Conservation (phyloP, 306 rosid genomes). For the Ziziphus jujuba region DNA sequence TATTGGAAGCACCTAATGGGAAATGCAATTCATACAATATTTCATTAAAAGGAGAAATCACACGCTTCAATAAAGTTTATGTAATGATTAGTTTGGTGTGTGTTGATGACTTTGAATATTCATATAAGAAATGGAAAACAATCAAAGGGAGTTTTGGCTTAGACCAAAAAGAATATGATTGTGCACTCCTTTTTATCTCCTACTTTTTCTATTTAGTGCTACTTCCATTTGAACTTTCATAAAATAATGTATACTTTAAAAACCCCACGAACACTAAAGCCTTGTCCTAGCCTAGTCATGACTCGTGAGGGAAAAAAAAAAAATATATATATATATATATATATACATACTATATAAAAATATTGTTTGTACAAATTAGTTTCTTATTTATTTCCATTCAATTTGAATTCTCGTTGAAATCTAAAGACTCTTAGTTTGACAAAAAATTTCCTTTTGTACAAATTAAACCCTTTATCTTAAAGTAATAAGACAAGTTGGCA, state of each 20-base stretch:
- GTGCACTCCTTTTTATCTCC: slow-evolving; percentile 19
- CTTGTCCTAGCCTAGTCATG: slow-evolving; percentile 20
- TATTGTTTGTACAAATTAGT: neutral
- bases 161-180: slow-evolving; percentile 2
- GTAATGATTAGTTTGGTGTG: slow-evolving; percentile 27
- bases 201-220: slow-evolving; percentile 21
- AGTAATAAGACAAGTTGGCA: slow-evolving; percentile 34
- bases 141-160: slow-evolving; percentile 7
- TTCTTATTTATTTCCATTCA: slow-evolving; percentile 1
- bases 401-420: slow-evolving; percentile 19
- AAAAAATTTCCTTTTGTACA: slow-evolving; percentile 12
- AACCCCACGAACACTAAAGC: slow-evolving; percentile 21
- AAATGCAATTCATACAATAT: neutral
- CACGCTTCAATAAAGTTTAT: slow-evolving; percentile 26
- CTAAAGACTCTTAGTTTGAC: slow-evolving; percentile 2
- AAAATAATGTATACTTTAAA: slow-evolving; percentile 13
- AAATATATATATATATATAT: neutral
- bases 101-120: slow-evolving; percentile 36
- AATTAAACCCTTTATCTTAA: neutral
- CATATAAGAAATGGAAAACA: slow-evolving; percentile 15
- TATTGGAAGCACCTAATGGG: no score
- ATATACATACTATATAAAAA: no score
- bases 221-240: slow-evolving; percentile 26
- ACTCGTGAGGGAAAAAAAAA: slow-evolving; percentile 28
- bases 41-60: slow-evolving; percentile 6